Evolutionary conservation across 768 basidiomycete genomes (phyloP), one percentile per base, ranked within the genome.

Genomic region (Paxillus rubicundulus): DNA sequence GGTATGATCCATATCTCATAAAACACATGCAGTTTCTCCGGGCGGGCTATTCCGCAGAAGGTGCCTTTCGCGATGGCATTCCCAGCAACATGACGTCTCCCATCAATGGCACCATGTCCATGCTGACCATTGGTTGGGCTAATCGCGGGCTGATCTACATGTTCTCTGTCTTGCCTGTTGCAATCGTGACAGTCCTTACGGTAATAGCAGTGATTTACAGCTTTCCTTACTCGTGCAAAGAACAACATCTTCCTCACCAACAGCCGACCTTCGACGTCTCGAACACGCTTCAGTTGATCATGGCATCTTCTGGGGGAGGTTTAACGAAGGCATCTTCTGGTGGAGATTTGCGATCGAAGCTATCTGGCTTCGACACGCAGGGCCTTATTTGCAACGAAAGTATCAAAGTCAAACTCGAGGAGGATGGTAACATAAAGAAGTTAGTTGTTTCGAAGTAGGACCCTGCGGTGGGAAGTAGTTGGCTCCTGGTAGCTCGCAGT

Each of bases 111-210:
- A 53, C 37, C 2, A 41, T 53, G 52, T 33, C 12, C 14, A 46
- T 53, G 17, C 20, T 41, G 2, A 53, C 45, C 5, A 33, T 53
- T 17, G 52, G 52, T 5, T 53, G 52, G 51, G 45, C 51, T 20
- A 20, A 30, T 9, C 51, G 37, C 6, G 44, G 34, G 3, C 24
- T 39, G 4, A 39, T 45, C 8, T 53, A 53, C 40, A 20, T 47
- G 12, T 41, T 53, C n/a, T 45, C 52, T 2, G 21, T 53, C 27
- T 12, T 53, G n/a, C 52, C 52, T 13, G 13, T 53, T 20, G 45
- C 28, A 32, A 32, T 32, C 30, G 30, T 32, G 9, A 32, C 30
- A 9, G 2, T 32, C 30, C 30, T 32, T 32, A 32, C 30, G 30
- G 12, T 32, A 9, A 32, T 32, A 2, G 30, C 30, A 9, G 12